These are phyloP conservation scores for Spathaspora hagerdaliae DNA, from an alignment of 805 yeast species.

Conservation along the genomic window DNA sequence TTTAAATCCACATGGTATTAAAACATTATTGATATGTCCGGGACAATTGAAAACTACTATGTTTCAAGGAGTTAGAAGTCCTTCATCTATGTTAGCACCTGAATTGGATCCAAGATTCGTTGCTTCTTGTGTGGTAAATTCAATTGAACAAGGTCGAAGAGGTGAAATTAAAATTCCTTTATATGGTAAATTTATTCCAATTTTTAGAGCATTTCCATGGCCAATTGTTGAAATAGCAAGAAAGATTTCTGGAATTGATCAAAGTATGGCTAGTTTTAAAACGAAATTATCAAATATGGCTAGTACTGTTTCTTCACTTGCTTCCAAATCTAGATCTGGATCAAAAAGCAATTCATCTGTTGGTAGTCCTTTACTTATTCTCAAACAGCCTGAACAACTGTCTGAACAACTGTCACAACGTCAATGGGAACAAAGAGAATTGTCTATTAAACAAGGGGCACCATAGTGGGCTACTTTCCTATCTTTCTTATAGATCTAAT, in stretches of 20 bases:
- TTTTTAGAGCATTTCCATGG: slow-evolving; percentile 70
- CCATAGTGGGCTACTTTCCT: too few relatives aligned
- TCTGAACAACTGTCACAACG: too few relatives aligned
- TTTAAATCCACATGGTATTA: slow-evolving; percentile 48
- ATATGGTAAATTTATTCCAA: slow-evolving; percentile 72
- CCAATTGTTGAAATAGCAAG: slow-evolving; percentile 57
- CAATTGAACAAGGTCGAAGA: slow-evolving; percentile 56
- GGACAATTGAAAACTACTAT: slow-evolving; percentile 78
- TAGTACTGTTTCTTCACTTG: slow-evolving; percentile 10
- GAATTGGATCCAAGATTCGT: slow-evolving; percentile 66
- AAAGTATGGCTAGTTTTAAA: slow-evolving; percentile 32
- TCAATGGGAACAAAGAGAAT: too few relatives aligned
- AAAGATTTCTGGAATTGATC: slow-evolving; percentile 65
- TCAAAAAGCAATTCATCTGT: not conserved
- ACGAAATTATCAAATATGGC: slow-evolving; percentile 8
- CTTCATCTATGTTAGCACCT: slow-evolving; percentile 76
- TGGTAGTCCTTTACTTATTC: too few relatives aligned
- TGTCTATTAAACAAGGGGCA: too few relatives aligned
- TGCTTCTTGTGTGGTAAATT: slow-evolving; percentile 53
- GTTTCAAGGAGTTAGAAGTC: slow-evolving; percentile 73
- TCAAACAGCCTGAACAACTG: too few relatives aligned
- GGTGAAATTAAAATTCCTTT: slow-evolving; percentile 73
- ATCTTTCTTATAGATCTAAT: too few relatives aligned
- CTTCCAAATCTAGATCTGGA: too few relatives aligned
- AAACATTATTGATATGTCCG: slow-evolving; percentile 76